Conservation (phyloP, 1,139 yeast genomes). For the Hyphopichia khmerensis region DNA sequence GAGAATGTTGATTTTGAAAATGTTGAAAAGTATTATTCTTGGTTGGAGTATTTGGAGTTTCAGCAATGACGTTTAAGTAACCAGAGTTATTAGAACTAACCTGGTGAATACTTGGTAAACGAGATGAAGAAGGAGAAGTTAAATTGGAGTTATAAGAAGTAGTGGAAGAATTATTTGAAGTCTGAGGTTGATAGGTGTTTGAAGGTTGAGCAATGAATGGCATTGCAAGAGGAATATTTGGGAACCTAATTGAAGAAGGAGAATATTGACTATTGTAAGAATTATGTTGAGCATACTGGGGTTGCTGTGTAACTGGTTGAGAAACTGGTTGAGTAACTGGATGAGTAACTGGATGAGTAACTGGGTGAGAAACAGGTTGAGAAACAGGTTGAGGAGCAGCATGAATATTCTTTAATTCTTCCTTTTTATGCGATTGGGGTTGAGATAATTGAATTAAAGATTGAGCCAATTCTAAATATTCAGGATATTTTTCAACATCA, state of each 20-base stretch:
- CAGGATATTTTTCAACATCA: slow-evolving; percentile 48
- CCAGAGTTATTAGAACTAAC: slow-evolving; percentile 6
- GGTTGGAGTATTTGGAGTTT: slow-evolving; percentile 14
- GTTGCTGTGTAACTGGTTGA: too few relatives aligned
- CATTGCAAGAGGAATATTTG: slow-evolving; percentile 7
- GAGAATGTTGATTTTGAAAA: slow-evolving; percentile 9
- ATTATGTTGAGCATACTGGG: background rate
- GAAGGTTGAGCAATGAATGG: slow-evolving; percentile 3
- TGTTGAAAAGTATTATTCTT: slow-evolving; percentile 9
- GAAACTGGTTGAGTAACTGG: too few relatives aligned
- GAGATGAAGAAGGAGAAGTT: slow-evolving; percentile 13
- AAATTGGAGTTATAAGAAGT: slow-evolving; percentile 8
- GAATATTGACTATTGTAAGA: background rate
- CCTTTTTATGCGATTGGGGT: slow-evolving; percentile 9
- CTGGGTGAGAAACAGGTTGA: too few relatives aligned
- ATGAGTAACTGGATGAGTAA: too few relatives aligned
- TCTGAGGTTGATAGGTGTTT: background rate
- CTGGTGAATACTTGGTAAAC: slow-evolving; percentile 10
- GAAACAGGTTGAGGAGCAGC: too few relatives aligned
- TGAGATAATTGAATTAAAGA: slow-evolving; percentile 40
- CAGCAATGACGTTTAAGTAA: slow-evolving; percentile 9
- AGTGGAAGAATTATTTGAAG: slow-evolving; percentile 6
- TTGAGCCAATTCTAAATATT: slow-evolving; percentile 48
- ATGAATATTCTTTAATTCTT: background rate
- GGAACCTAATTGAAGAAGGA: background rate